phyloP scores from a whole-genome alignment of 352 stramenopile genomes.

The Pythium aquatile region DNA sequence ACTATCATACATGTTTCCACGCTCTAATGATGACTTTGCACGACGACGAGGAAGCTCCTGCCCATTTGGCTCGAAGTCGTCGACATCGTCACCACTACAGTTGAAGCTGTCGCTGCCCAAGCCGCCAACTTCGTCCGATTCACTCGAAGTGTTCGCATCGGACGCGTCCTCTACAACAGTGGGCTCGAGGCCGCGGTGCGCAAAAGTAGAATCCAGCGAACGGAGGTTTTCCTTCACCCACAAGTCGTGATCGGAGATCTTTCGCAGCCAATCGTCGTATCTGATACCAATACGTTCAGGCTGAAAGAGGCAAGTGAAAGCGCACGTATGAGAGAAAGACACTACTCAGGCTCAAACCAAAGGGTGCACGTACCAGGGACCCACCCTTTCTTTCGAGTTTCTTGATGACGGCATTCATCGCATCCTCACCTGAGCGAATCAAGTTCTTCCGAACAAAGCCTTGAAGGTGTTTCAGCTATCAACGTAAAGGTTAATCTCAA shows the following conservation, averaged over 20 bases:
- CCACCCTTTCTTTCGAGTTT: slow-evolving; percentile 39
- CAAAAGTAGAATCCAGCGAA: slow-evolving; percentile 34
- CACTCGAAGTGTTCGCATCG: slow-evolving; percentile 3
- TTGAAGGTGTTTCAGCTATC: slow-evolving; percentile 37
- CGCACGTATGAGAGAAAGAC: background rate
- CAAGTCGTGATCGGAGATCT: slow-evolving; percentile 44
- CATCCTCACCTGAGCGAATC: slow-evolving; percentile 66
- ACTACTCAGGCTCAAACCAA: background rate
- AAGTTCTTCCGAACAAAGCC: slow-evolving; percentile 47
- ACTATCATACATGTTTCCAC: background rate
- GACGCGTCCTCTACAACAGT: background rate
- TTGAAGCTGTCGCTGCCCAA: background rate
- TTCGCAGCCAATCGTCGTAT: slow-evolving; percentile 43
- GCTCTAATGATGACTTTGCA: background rate
- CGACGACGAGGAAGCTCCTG: background rate
- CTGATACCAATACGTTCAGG: slow-evolving; percentile 30
- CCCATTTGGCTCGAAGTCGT: background rate
- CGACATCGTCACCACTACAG: background rate
- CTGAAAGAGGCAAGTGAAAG: slow-evolving; percentile 5
- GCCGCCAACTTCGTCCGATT: slow-evolving; percentile 5
- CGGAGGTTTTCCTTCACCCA: slow-evolving; percentile 52
- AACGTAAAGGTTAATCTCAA: too few species aligned
- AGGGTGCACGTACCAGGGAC: slow-evolving; percentile 33
- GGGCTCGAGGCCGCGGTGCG: slow-evolving; percentile 22
- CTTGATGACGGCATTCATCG: slow-evolving; percentile 64